phyloP scores from a whole-genome alignment of 768 basidiomycete species.

The Chalciporus sphaerocephalus region DNA sequence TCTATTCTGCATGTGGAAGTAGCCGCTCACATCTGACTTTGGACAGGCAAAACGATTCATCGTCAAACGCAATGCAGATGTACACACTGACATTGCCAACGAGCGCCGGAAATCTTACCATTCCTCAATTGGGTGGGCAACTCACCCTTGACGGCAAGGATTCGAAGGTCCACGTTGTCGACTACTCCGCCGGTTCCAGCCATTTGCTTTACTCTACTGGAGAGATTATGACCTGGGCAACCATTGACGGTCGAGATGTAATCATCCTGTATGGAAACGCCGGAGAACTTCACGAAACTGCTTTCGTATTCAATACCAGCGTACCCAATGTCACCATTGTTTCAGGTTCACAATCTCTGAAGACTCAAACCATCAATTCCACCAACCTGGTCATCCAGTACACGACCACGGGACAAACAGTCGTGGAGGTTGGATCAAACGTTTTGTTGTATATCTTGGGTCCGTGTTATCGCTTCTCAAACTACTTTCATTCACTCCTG shows the following conservation, averaged over 20 bases:
- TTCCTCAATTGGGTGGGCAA: conserved; percentile 42
- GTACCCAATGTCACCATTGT: conserved; percentile 21
- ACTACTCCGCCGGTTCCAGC: conserved; percentile 43
- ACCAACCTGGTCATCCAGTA: conserved; percentile 42
- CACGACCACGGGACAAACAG: conserved; percentile 43
- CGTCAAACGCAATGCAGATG: conserved; percentile 5
- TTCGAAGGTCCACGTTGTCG: conserved; percentile 49
- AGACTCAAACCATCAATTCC: conserved; percentile 33
- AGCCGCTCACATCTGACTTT: conserved; percentile 2
- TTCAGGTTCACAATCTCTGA: conserved; percentile 29
- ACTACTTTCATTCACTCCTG: background rate
- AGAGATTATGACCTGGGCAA: conserved; percentile 50
- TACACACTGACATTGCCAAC: conserved; percentile 45
- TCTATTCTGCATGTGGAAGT: background rate
- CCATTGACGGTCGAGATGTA: conserved; percentile 44
- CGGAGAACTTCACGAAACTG: conserved; percentile 48
- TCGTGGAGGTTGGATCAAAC: conserved; percentile 39
- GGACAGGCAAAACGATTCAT: conserved; percentile 14
- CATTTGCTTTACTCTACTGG: conserved; percentile 45
- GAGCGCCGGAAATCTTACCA: conserved; percentile 39
- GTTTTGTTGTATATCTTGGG: conserved; percentile 45
- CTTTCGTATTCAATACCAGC: conserved; percentile 36
- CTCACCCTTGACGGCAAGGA: conserved; percentile 48
- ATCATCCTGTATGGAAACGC: conserved; percentile 46
- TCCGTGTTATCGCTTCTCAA: conserved; percentile 13